phyloP scores from a whole-genome alignment of 2,329 filamentous ascomycete genomes.

The Talaromyces funiculosus region DNA sequence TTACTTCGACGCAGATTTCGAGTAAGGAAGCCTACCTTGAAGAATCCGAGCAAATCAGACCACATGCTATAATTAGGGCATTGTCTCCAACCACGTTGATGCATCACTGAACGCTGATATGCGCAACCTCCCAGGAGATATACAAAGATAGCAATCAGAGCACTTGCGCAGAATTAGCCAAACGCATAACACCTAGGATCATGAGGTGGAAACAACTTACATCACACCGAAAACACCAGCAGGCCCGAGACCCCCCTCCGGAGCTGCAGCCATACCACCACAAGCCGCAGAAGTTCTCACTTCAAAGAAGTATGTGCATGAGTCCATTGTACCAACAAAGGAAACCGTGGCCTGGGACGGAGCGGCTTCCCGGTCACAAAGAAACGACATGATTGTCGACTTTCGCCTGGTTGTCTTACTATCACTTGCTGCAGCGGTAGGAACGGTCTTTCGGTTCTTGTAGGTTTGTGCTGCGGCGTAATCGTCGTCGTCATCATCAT shows the following conservation, averaged over 20 bases:
- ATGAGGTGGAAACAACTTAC: constrained; percentile 48
- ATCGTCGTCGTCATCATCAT: constrained; percentile 11
- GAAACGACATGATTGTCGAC: constrained; percentile 84
- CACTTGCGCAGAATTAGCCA: constrained; percentile 30
- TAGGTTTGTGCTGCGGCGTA: constrained; percentile 17
- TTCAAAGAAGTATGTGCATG: constrained; percentile 95
- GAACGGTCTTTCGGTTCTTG: neutral
- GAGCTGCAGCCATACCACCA: constrained; percentile 57
- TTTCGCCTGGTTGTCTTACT: constrained; percentile 44
- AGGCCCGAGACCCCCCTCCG: constrained; percentile 58
- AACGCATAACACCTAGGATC: neutral
- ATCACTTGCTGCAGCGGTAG: constrained; percentile 12
- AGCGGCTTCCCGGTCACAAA: constrained; percentile 79
- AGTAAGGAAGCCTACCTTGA: constrained; percentile 57
- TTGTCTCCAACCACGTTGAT: constrained; percentile 92
- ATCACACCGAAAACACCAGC: constrained; percentile 86
- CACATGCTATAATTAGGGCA: constrained; percentile 91
- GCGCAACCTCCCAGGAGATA: constrained; percentile 91
- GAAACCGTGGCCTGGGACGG: constrained; percentile 64
- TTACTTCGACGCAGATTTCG: no score
- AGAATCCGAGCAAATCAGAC: constrained; percentile 78
- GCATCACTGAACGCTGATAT: constrained; percentile 90
- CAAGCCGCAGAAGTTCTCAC: constrained; percentile 81
- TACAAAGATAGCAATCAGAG: constrained; percentile 69
- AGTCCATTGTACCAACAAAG: constrained; percentile 83